Conservation (phyloP, 192 early-diverging fungal genomes). For the Podila epicladia region DNA sequence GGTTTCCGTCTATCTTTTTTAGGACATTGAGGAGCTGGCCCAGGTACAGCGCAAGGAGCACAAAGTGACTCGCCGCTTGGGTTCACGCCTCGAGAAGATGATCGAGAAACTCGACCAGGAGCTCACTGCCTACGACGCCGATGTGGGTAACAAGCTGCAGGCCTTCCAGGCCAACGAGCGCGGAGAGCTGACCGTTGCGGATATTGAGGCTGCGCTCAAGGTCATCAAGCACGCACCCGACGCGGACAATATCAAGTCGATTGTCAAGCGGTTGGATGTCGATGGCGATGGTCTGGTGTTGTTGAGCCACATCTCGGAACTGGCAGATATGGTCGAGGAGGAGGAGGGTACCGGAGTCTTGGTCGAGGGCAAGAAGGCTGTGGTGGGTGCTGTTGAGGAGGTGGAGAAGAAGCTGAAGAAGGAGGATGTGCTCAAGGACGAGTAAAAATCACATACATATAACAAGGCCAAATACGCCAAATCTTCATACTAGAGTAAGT, state of each 20-base stretch:
- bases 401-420: slow-evolving; percentile 52
- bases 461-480: too few species aligned
- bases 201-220: slow-evolving; percentile 74
- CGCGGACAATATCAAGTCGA: slow-evolving; percentile 75
- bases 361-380: slow-evolving; percentile 53
- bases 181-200: slow-evolving; percentile 71
- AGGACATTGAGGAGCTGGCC: slow-evolving; percentile 66
- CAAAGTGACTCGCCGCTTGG: slow-evolving; percentile 67
- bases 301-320: slow-evolving; percentile 67
- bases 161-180: slow-evolving; percentile 71
- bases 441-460: neutral
- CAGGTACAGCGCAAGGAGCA: slow-evolving; percentile 62
- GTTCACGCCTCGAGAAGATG: slow-evolving; percentile 83
- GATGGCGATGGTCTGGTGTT: slow-evolving; percentile 76
- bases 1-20: neutral
- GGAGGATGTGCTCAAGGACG: slow-evolving; percentile 53
- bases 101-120: slow-evolving; percentile 78
- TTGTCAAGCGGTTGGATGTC: slow-evolving; percentile 77
- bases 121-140: slow-evolving; percentile 68
- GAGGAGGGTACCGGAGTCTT: slow-evolving; percentile 73
- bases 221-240: slow-evolving; percentile 74
- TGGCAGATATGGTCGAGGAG: slow-evolving; percentile 63
- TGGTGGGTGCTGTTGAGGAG: slow-evolving; percentile 23
- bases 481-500: too few species aligned
- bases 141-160: slow-evolving; percentile 73